Conservation (phyloP, 306 rosid species). For the Urtica urens region DNA sequence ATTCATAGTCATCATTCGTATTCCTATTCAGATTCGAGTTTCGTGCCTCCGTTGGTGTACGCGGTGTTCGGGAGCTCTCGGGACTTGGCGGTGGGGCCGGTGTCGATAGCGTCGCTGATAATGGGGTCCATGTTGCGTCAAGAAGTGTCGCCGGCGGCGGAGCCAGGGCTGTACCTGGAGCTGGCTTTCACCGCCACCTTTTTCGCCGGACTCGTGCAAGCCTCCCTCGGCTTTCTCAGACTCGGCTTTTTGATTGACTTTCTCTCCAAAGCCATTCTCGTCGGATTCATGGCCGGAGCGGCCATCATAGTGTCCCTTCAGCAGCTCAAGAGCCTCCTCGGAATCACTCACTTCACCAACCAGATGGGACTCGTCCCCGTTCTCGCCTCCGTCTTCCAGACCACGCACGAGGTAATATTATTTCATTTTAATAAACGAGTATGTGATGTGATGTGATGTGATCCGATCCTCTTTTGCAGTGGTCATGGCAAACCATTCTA, state of each 20-base stretch:
- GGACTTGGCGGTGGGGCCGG: slow-evolving; percentile 97
- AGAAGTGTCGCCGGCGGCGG: slow-evolving; percentile 62
- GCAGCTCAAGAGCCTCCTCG: slow-evolving; percentile 81
- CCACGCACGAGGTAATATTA: slow-evolving; percentile 44
- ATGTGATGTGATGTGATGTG: background rate
- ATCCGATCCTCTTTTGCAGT: slow-evolving; percentile 32
- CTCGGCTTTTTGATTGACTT: slow-evolving; percentile 90
- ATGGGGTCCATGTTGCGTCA: slow-evolving; percentile 75
- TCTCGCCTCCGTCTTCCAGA: slow-evolving; percentile 56
- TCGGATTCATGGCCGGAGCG: slow-evolving; percentile 98
- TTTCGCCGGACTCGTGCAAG: slow-evolving; percentile 81
- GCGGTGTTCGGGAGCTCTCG: slow-evolving; percentile 92
- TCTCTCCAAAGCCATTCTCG: slow-evolving; percentile 73
- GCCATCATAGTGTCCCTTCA: slow-evolving; percentile 86
- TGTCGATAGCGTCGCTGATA: slow-evolving; percentile 87
- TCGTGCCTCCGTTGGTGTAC: slow-evolving; percentile 90
- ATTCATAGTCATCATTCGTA: background rate
- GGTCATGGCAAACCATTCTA: slow-evolving; percentile 94
- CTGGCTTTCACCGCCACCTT: slow-evolving; percentile 77
- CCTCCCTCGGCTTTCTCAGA: slow-evolving; percentile 81
- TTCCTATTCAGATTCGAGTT: slow-evolving; percentile 78
- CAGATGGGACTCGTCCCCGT: slow-evolving; percentile 75
- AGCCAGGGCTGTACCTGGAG: slow-evolving; percentile 62
- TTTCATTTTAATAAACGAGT: background rate
- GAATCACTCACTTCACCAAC: slow-evolving; percentile 65